Evolutionary conservation across 257 asterid species (phyloP).

Genomic region (Primulina eburnea): DNA sequence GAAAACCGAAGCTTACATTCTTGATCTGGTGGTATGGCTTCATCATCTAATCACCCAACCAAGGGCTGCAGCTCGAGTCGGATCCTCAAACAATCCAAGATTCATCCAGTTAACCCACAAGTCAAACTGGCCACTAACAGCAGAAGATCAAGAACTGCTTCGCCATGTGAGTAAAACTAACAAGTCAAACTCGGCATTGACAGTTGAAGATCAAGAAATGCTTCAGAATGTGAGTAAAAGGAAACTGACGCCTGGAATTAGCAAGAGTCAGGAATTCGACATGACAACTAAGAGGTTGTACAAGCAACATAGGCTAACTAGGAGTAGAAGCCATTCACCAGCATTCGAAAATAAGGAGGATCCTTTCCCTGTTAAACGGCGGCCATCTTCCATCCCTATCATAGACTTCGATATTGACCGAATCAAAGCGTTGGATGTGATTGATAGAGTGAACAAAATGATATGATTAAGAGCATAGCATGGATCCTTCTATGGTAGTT

Average conservation of each 20-base stretch:
- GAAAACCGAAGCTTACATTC: conserved; percentile 74
- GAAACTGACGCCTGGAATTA: conserved; percentile 75
- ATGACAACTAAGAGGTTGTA: conserved; percentile 48
- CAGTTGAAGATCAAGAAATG: conserved; percentile 83
- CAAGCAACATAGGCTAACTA: conserved; percentile 63
- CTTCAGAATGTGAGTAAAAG: conserved; percentile 66
- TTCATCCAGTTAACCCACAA: conserved; percentile 38
- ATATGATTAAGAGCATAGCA: no score
- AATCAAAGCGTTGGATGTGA: conserved; percentile 69
- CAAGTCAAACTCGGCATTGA: conserved; percentile 39
- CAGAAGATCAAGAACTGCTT: no score
- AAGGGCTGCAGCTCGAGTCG: conserved; percentile 46
- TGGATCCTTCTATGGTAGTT: no score
- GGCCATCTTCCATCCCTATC: conserved; percentile 56
- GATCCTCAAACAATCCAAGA: conserved; percentile 68
- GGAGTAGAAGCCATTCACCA: conserved; percentile 62
- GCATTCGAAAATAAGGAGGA: conserved; percentile 44
- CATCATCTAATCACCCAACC: conserved; percentile 74
- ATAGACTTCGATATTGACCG: conserved; percentile 64
- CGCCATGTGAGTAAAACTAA: no score
- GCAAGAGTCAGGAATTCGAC: conserved; percentile 86
- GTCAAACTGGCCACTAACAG: no score
- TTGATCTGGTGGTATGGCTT: conserved; percentile 81
- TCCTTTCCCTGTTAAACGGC: conserved; percentile 64
- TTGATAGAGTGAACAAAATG: conserved; percentile 62